phyloP scores from a whole-genome alignment of 2,329 filamentous ascomycete genomes.

The Cryphonectria radicalis region DNA sequence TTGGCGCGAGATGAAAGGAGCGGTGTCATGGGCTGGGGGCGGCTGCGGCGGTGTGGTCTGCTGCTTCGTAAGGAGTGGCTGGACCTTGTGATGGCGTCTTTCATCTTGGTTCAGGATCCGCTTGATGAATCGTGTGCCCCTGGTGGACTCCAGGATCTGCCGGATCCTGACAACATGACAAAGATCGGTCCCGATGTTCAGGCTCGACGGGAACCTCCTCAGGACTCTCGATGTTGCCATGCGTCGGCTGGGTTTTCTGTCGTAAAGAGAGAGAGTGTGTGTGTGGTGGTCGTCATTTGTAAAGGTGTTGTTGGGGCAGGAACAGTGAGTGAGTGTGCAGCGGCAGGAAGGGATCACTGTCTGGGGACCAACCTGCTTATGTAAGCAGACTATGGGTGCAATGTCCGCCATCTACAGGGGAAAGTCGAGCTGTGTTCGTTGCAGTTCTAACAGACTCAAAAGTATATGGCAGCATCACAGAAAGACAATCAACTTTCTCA shows the following conservation, averaged over 20 bases:
- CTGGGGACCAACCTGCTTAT: background rate
- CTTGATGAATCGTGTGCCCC: constrained; percentile 49
- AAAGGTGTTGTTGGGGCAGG: background rate
- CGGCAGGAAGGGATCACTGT: background rate
- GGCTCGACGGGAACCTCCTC: constrained; percentile 61
- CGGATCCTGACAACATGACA: constrained; percentile 71
- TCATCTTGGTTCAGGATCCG: constrained; percentile 53
- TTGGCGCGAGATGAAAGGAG: background rate
- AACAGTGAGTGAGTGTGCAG: background rate
- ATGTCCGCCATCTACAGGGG: background rate
- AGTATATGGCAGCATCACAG: background rate
- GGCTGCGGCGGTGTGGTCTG: background rate
- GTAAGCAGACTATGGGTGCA: background rate
- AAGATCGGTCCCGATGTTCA: constrained; percentile 79
- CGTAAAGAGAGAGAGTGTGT: background rate
- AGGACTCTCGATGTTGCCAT: constrained; percentile 22
- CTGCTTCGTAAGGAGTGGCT: constrained; percentile 8
- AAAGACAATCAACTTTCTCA: background rate
- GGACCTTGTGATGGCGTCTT: constrained; percentile 31
- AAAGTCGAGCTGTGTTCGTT: background rate
- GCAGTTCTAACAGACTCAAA: background rate
- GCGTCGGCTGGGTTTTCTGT: background rate
- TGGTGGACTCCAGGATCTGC: constrained; percentile 54
- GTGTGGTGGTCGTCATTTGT: background rate
- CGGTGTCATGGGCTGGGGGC: background rate